These are phyloP conservation scores for Cylindrodendrum hubeiense DNA, from an alignment of 2,329 filamentous ascomycete genomes.

Conservation along the genomic window DNA sequence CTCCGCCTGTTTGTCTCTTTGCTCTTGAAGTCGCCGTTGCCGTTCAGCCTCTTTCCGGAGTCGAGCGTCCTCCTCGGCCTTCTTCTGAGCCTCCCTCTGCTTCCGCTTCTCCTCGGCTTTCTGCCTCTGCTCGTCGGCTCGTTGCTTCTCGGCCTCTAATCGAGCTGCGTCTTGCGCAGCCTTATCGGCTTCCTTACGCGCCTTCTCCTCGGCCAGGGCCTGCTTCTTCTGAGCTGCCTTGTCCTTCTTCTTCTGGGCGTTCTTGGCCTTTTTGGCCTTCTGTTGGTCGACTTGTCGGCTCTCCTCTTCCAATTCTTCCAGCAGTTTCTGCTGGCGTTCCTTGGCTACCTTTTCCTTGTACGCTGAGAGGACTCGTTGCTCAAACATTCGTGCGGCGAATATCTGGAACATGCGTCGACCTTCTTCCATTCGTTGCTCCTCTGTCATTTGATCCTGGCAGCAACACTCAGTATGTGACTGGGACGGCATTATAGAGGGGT, in stretches of 20 bases:
- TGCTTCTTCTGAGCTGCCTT: constrained; percentile 92
- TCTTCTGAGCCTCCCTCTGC: constrained; percentile 91
- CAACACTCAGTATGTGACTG: constrained; percentile 58
- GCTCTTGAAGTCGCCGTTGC: constrained; percentile 82
- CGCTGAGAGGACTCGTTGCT: constrained; percentile 95
- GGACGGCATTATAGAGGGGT: constrained; percentile 54
- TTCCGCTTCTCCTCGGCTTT: constrained; percentile 91
- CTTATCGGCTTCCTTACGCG: constrained; percentile 87
- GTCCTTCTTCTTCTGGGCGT: constrained; percentile 95
- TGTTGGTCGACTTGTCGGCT: constrained; percentile 79
- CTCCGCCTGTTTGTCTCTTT: constrained; percentile 87
- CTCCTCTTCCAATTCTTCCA: constrained; percentile 93
- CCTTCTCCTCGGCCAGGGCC: constrained; percentile 90
- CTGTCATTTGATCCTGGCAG: constrained; percentile 91
- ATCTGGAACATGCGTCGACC: constrained; percentile 99
- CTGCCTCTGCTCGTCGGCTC: constrained; percentile 81
- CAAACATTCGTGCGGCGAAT: constrained; percentile 98
- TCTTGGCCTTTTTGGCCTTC: constrained; percentile 92
- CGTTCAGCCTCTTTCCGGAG: constrained; percentile 88
- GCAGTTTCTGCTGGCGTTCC: constrained; percentile 89
- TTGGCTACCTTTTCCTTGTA: constrained; percentile 97
- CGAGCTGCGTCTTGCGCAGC: constrained; percentile 86
- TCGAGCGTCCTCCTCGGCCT: constrained; percentile 90
- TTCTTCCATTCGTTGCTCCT: constrained; percentile 99
- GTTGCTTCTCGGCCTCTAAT: constrained; percentile 81